phyloP scores from a whole-genome alignment of 768 basidiomycete genomes.

The Naganishia friedmannii region DNA sequence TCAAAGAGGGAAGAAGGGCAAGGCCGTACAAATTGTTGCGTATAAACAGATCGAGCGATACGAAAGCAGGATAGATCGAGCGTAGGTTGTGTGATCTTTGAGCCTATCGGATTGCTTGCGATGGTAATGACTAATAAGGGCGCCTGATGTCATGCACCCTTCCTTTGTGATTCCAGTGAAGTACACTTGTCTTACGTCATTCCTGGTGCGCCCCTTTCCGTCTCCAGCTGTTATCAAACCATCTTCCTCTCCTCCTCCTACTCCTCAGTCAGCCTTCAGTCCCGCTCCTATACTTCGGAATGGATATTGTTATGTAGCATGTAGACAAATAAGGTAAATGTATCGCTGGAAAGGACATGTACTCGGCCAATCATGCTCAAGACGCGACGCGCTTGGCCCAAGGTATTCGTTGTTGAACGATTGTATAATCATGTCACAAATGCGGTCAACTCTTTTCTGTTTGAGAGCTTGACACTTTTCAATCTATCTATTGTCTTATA shows the following conservation, averaged over 20 bases:
- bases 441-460: conserved; percentile 7
- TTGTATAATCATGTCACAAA: conserved; percentile 23
- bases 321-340: too few relatives aligned
- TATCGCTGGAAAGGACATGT: too few relatives aligned
- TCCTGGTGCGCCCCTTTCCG: background rate
- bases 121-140: background rate
- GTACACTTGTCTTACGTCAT: background rate
- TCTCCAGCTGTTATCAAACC: too few relatives aligned
- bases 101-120: background rate
- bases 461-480: background rate
- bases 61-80: background rate
- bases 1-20: background rate
- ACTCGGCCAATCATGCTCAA: too few relatives aligned
- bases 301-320: too few relatives aligned
- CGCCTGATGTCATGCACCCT: background rate
- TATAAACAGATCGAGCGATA: conserved; percentile 1
- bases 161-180: background rate
- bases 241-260: too few relatives aligned
- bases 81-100: background rate
- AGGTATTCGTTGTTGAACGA: conserved; percentile 24
- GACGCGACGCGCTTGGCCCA: too few relatives aligned
- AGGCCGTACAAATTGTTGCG: background rate
- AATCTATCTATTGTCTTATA: conserved; percentile 16
- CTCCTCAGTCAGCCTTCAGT: too few relatives aligned
- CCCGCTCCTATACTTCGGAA: too few relatives aligned